These are phyloP conservation scores for Colletotrichum orchidophilum DNA, from an alignment of 2,329 filamentous ascomycete genomes.

Conservation along the genomic window DNA sequence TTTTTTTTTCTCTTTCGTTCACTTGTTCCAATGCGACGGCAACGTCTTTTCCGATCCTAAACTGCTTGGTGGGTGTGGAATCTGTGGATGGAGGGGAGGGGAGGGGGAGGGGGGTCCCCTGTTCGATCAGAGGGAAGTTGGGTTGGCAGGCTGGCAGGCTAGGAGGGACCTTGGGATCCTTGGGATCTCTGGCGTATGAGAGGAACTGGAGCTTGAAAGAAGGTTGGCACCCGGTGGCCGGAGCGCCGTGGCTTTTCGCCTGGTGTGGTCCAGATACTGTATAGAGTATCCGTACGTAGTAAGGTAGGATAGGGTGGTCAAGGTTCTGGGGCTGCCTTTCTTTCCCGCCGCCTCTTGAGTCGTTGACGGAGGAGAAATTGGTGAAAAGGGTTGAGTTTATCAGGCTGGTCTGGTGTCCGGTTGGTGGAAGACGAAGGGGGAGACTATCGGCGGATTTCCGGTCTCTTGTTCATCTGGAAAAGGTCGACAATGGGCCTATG, in stretches of 20 bases:
- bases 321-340: conserved; percentile 2
- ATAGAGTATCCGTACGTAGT: too few species aligned
- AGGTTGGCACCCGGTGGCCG: conserved; percentile 28
- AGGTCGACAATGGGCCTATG: not conserved
- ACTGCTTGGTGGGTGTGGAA: not conserved
- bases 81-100: not conserved
- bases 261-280: not conserved
- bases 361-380: not conserved
- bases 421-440: not conserved
- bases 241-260: conserved; percentile 20
- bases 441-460: not conserved
- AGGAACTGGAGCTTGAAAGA: conserved; percentile 24
- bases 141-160: not conserved
- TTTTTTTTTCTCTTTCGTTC: not conserved
- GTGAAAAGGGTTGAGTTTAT: not conserved
- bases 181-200: not conserved
- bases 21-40: not conserved
- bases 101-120: not conserved
- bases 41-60: not conserved
- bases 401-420: not conserved
- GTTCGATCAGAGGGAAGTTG: not conserved
- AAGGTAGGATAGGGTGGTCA: not conserved
- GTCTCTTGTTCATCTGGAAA: not conserved
- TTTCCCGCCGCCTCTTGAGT: not conserved
- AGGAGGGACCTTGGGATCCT: not conserved